Base-by-base conservation (phyloP, 1,139 yeast species). In the Protomyces inundatus region DNA sequence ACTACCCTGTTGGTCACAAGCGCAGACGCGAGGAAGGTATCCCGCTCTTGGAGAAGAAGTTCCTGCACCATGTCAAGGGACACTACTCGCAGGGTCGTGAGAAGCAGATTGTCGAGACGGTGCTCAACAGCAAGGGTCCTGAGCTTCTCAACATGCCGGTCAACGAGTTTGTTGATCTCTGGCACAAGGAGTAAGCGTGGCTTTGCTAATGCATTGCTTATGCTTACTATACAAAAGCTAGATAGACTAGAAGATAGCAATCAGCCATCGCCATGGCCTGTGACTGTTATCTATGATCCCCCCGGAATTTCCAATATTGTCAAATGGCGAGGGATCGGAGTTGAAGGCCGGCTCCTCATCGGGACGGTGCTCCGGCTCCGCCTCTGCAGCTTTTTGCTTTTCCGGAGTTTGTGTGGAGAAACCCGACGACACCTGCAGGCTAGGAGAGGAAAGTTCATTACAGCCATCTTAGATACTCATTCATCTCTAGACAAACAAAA, bases 1-100 rank as follows among this genome's bases (percentile, higher is more conserved):
- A 82, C 71, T 82, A 77, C 71, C 86, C 86, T 67, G 80, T 82
- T 67, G 86, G 86, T 12, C 86, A 82, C 75, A 78, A 81, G 69
- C 76, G 76, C 70, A 80, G 86, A 73, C 77, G 86, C 67, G 82
- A 80, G 64, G 86, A 82, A 70, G 86, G 86, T 39, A 81, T 81
- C 60, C 85, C 86, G 30, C 79, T 82, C 16, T 71, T 83, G 67
- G 73, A 80, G 63, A 71, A 76, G 63, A 82, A 82, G 74, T 82
- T 54, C 54, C 30, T 54, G 33, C 58, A 54, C 54, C 64, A 60
- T 40, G 42, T 60, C 48, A 54, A 54, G 50, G 64, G 58, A 10
- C 58, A 54, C 54, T 54, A 60, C 58, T 45, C 58, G 6, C 40
- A 60, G 40, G 64, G 64, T 2, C 58, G 64, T 37, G 64, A 60